phyloP scores from a whole-genome alignment of 2,329 filamentous ascomycete species.

The Arthrobotrys iridis region DNA sequence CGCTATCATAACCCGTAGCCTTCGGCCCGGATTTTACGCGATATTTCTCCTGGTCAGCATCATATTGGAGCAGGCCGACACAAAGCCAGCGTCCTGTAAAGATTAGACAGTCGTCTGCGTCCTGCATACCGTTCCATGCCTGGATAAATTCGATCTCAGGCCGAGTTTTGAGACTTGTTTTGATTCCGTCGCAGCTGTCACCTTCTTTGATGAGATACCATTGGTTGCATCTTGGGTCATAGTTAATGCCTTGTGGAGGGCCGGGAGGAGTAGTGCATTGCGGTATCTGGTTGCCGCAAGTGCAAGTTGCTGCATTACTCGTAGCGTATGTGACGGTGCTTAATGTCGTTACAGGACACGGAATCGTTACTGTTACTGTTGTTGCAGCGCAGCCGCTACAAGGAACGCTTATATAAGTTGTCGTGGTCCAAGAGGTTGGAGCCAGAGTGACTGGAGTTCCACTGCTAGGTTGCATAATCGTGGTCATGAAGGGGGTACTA shows the following conservation, averaged over 20 bases:
- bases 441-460: no score
- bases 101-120: neutral
- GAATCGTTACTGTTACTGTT: constrained; percentile 5
- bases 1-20: neutral
- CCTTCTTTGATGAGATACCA: constrained; percentile 33
- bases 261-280: constrained; percentile 42
- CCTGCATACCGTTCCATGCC: constrained; percentile 10
- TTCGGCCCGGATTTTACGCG: neutral
- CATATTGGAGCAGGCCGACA: constrained; percentile 18
- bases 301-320: constrained; percentile 15
- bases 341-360: constrained; percentile 23
- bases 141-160: neutral
- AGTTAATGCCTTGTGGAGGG: neutral
- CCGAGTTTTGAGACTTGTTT: neutral
- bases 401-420: neutral
- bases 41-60: neutral
- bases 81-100: constrained; percentile 26
- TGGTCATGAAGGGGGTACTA: neutral
- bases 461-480: no score
- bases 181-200: constrained; percentile 16
- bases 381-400: neutral
- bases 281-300: constrained; percentile 32
- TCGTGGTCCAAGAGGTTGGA: neutral
- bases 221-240: constrained; percentile 33
- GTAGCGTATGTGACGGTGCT: constrained; percentile 12